Conservation (phyloP, 495 filamentous ascomycete species). For the Podospora comata region DNA sequence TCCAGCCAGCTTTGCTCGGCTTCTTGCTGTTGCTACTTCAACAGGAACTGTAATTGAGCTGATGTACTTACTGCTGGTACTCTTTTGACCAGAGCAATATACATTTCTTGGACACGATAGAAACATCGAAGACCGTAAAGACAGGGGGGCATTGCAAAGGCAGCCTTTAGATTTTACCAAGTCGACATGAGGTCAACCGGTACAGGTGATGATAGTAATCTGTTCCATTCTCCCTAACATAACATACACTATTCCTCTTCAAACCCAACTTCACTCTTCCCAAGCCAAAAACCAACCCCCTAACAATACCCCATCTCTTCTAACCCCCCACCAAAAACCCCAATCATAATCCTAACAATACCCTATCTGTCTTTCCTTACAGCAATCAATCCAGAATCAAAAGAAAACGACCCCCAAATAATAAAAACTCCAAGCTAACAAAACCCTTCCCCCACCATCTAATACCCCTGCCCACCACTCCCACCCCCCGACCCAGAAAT, state of each 20-base stretch:
- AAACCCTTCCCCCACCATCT: background rate
- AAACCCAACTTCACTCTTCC: background rate
- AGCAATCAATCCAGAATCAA: background rate
- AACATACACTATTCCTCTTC: background rate
- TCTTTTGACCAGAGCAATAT: no score
- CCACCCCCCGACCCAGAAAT: background rate
- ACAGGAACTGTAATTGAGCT: no score
- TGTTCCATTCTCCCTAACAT: background rate
- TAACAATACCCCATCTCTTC: background rate
- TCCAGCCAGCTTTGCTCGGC: no score
- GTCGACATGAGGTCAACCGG: background rate
- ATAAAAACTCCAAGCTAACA: background rate
- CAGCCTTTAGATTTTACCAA: background rate
- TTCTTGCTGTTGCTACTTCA: no score
- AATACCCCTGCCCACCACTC: background rate
- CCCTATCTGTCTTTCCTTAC: background rate
- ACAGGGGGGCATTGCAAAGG: background rate
- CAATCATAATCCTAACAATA: background rate
- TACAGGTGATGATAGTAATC: background rate
- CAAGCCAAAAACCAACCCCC: background rate
- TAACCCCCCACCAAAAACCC: background rate
- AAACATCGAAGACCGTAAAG: no score
- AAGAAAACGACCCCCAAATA: background rate
- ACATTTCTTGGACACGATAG: no score
- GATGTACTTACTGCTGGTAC: no score